Percentiles rank a stretch among this genome's conserved stretches.
Conservation (phyloP, 352 stramenopile genomes). For the Pseudoperonospora humuli region DNA sequence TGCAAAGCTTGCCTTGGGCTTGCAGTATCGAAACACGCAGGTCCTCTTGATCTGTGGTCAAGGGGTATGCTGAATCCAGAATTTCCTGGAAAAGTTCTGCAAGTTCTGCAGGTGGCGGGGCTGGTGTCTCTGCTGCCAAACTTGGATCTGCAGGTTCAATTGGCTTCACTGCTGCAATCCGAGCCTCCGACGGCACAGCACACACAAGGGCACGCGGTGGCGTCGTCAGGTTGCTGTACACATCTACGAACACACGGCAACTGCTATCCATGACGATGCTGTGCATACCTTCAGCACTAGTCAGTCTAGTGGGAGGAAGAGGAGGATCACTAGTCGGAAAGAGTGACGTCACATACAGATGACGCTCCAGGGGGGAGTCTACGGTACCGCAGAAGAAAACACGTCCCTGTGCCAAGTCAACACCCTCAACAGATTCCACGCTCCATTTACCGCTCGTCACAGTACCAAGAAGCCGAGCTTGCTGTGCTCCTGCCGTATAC, state of each 20-base stretch:
- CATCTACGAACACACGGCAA: constrained; percentile 73
- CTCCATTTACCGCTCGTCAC: constrained; percentile 64
- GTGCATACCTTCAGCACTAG: constrained; percentile 80
- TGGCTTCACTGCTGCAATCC: constrained; percentile 24
- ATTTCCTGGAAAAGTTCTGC: constrained; percentile 34
- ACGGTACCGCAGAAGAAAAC: constrained; percentile 87
- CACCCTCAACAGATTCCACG: constrained; percentile 77
- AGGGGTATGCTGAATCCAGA: constrained; percentile 30
- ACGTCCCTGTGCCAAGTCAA: constrained; percentile 70
- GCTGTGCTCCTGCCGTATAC: constrained; percentile 39
- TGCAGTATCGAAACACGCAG: constrained; percentile 43
- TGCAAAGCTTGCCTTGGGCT: constrained; percentile 39
- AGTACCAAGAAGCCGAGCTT: constrained; percentile 40
- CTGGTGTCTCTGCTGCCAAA: constrained; percentile 1
- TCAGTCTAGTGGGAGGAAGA: constrained; percentile 61
- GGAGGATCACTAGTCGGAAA: constrained; percentile 33
- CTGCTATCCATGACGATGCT: constrained; percentile 85
- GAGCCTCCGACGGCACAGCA: constrained; percentile 36
- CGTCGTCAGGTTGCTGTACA: constrained; percentile 72
- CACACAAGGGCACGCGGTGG: constrained; percentile 52
- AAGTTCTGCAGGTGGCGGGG: constrained; percentile 6
- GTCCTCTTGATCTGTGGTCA: constrained; percentile 57
- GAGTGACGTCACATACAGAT: constrained; percentile 84
- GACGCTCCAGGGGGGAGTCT: constrained; percentile 85
- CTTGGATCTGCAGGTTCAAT: constrained; percentile 8